Conservation (phyloP, 139 green algal species). For the Chlamydomonas sp. region DNA sequence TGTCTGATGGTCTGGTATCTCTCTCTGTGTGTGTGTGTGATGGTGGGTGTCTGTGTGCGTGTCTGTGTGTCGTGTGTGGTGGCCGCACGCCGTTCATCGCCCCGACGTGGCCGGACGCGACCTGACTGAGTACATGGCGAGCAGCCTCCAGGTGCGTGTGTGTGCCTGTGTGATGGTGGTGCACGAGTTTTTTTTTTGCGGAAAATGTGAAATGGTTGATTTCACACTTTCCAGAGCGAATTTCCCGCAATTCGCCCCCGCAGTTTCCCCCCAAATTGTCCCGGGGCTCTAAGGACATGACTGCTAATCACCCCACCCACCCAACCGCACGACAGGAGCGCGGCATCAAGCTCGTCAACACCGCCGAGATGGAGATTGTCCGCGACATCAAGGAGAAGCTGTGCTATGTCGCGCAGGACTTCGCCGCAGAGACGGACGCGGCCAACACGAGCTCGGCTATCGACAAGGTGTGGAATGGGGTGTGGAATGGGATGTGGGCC, state of each 20-base stretch:
- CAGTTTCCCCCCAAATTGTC: too few relatives aligned
- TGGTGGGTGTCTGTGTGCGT: too few relatives aligned
- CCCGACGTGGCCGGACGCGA: conserved; percentile 89
- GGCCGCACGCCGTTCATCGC: conserved; percentile 83
- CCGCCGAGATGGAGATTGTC: conserved; percentile 89
- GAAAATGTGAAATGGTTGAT: too few relatives aligned
- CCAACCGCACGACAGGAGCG: conserved; percentile 62
- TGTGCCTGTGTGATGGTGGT: too few relatives aligned
- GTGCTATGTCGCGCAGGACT: conserved; percentile 87
- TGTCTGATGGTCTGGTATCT: conserved; percentile 78
- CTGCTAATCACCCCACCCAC: conserved; percentile 27
- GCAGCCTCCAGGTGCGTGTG: conserved; percentile 42
- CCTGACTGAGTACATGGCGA: conserved; percentile 86
- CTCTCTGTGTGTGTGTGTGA: too few relatives aligned
- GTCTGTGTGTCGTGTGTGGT: too few relatives aligned
- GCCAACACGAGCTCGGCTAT: conserved; percentile 58
- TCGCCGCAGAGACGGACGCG: conserved; percentile 77
- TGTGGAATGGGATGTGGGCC: too few relatives aligned
- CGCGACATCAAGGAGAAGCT: conserved; percentile 99
- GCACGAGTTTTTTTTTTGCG: too few relatives aligned
- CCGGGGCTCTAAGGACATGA: too few relatives aligned
- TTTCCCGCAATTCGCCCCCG: too few relatives aligned
- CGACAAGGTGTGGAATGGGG: conserved; percentile 91
- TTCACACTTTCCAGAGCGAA: too few relatives aligned
- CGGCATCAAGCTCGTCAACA: conserved; percentile 85